Evolutionary conservation across 2,329 filamentous ascomycete genomes (phyloP).

Genomic region (Talaromyces pinophilus): DNA sequence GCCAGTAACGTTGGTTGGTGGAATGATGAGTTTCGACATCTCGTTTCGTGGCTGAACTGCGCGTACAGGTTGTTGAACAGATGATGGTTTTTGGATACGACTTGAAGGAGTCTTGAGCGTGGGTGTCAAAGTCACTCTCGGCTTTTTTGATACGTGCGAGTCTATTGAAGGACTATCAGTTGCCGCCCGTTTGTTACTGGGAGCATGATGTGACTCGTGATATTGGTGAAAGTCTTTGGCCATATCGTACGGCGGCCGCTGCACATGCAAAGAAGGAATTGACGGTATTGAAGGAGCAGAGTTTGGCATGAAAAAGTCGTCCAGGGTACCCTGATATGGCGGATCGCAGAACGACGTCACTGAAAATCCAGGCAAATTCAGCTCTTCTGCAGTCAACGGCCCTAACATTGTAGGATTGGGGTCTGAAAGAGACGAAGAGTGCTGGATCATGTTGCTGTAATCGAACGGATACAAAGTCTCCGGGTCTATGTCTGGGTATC

Average conservation of each 20-base stretch:
- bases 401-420: neutral
- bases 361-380: neutral
- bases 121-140: neutral
- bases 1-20: neutral
- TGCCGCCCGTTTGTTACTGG: neutral
- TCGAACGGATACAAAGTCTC: neutral
- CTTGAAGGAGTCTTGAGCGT: neutral
- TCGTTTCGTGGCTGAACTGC: neutral
- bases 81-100: neutral
- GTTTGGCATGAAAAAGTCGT: neutral
- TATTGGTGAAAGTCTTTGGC: neutral
- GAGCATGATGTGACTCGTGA: neutral
- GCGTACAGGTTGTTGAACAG: neutral
- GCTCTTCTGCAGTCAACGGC: neutral
- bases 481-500: neutral
- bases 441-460: neutral
- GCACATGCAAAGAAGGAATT: neutral
- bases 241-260: slow-evolving; percentile 1
- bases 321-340: neutral
- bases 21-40: neutral
- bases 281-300: neutral
- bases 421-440: neutral
- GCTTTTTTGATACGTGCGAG: neutral
- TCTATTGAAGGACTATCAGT: neutral
- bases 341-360: neutral